Conservation (phyloP, 176 grass and related monocot species). For the Echinochloa phyllopogon region DNA sequence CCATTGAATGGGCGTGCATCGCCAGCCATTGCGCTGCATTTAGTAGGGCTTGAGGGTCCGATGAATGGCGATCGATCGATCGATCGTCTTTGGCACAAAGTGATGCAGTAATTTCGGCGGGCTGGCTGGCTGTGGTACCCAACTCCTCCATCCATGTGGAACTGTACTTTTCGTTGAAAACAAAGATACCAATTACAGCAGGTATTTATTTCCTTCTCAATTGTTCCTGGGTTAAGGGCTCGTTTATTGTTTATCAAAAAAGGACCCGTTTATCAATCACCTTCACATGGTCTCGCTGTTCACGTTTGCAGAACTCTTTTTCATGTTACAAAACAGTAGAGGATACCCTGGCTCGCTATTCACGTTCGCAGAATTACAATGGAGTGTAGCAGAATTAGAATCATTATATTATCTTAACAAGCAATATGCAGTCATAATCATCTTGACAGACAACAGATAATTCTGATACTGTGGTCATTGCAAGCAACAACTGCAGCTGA, state of each 20-base stretch:
- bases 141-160: background rate
- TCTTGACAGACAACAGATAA: background rate
- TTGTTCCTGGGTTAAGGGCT: background rate
- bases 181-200: background rate
- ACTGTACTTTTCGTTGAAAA: background rate
- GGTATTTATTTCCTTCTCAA: background rate
- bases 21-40: conserved; percentile 4
- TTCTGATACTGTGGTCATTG: background rate
- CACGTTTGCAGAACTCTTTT: no score
- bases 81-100: background rate
- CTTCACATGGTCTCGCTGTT: no score
- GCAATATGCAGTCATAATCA: background rate
- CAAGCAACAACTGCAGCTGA: background rate
- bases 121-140: background rate
- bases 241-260: no score
- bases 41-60: conserved; percentile 23
- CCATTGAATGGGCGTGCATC: background rate
- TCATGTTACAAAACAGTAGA: background rate
- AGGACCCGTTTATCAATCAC: no score
- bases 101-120: background rate
- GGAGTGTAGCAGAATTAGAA: background rate
- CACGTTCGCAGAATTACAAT: background rate
- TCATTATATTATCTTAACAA: background rate
- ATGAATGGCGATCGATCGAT: background rate
- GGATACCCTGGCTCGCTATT: background rate